phyloP scores from a whole-genome alignment of 2,329 filamentous ascomycete genomes.

The Huntiella decipiens region DNA sequence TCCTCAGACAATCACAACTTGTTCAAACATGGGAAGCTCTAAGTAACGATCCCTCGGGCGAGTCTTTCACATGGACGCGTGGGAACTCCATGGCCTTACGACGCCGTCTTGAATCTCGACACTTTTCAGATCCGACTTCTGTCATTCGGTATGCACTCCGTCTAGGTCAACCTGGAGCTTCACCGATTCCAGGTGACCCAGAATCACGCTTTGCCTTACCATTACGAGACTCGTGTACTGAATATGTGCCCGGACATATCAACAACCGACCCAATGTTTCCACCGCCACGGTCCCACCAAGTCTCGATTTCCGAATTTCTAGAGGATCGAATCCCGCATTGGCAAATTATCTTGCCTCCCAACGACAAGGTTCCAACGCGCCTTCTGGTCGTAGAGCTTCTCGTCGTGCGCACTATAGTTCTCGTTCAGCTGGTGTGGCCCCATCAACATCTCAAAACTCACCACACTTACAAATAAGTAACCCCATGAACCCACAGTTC shows the following conservation, averaged over 20 bases:
- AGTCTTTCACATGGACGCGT: conserved; percentile 23
- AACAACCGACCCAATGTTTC: conserved; percentile 11
- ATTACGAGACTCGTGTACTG: conserved; percentile 19
- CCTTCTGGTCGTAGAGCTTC: conserved; percentile 2
- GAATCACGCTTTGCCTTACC: conserved; percentile 19
- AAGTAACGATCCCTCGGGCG: conserved; percentile 19
- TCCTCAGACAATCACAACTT: conserved; percentile 23
- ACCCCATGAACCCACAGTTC: neutral
- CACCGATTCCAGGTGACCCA: conserved; percentile 13
- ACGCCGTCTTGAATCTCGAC: conserved; percentile 27
- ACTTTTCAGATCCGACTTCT: conserved; percentile 22
- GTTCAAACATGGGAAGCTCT: conserved; percentile 21
- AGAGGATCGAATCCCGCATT: conserved; percentile 19
- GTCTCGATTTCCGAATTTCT: conserved; percentile 22
- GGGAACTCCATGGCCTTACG: conserved; percentile 23
- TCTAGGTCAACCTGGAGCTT: conserved; percentile 17
- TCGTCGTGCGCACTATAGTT: conserved; percentile 6
- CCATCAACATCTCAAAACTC: neutral
- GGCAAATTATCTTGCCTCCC: conserved; percentile 20
- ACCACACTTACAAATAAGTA: neutral
- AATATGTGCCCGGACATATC: conserved; percentile 20
- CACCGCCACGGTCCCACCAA: conserved; percentile 13
- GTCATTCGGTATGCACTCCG: conserved; percentile 22
- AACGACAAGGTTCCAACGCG: conserved; percentile 19
- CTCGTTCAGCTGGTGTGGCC: conserved; percentile 6